Conservation (phyloP, 2,329 filamentous ascomycete genomes). For the Calonectria henricotiae region DNA sequence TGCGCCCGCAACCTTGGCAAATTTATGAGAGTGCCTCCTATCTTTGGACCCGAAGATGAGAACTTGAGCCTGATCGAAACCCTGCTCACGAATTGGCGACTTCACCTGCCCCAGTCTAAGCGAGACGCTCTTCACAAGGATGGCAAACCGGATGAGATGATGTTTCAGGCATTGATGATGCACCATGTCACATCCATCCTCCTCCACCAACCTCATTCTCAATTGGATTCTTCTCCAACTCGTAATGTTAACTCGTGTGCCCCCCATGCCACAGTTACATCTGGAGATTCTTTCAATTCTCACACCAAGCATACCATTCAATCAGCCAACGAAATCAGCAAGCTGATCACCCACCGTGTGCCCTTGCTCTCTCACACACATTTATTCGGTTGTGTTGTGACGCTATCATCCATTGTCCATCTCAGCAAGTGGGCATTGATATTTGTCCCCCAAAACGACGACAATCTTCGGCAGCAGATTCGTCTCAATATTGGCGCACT, state of each 20-base stretch:
- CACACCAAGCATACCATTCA: conserved; percentile 88
- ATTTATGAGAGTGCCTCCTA: conserved; percentile 75
- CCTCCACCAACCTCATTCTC: conserved; percentile 85
- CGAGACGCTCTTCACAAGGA: conserved; percentile 78
- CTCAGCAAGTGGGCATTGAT: conserved; percentile 83
- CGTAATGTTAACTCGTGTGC: conserved; percentile 78
- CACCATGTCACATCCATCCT: conserved; percentile 78
- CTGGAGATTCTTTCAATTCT: conserved; percentile 70
- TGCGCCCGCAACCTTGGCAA: conserved; percentile 84
- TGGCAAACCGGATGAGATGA: conserved; percentile 87
- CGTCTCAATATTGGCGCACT: conserved; percentile 85
- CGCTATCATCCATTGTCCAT: conserved; percentile 85
- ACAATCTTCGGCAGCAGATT: conserved; percentile 81
- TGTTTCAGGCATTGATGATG: conserved; percentile 93
- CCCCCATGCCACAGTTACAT: conserved; percentile 69
- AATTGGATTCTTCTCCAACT: conserved; percentile 76
- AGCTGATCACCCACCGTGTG: conserved; percentile 81
- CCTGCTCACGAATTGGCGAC: conserved; percentile 80
- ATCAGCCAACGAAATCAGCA: conserved; percentile 84
- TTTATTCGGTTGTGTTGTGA: conserved; percentile 87
- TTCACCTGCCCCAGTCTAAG: conserved; percentile 84
- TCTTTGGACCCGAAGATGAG: conserved; percentile 69
- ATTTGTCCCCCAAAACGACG: conserved; percentile 74
- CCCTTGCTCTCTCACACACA: conserved; percentile 83
- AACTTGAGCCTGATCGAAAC: conserved; percentile 69